Evolutionary conservation across 768 basidiomycete genomes (phyloP).

Genomic region (Royoungia palumana): DNA sequence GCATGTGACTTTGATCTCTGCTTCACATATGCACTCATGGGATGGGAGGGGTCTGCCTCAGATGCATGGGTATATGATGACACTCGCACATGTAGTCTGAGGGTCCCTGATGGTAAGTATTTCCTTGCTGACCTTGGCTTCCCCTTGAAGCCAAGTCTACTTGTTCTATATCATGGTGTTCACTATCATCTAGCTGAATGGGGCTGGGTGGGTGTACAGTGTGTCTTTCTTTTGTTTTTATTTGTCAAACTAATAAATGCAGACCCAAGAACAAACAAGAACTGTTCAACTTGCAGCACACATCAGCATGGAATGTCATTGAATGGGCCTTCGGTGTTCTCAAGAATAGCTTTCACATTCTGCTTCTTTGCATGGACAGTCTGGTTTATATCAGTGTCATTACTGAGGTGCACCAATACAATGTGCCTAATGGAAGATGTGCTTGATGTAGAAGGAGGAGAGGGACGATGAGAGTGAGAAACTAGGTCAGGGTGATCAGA

Average conservation of each 20-base stretch:
- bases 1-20: slow-evolving; percentile 13
- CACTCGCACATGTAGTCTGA: slow-evolving; percentile 4
- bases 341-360: slow-evolving; percentile 5
- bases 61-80: slow-evolving; percentile 8
- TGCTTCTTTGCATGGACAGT: too few species aligned
- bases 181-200: slow-evolving; percentile 39
- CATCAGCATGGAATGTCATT: slow-evolving; percentile 17
- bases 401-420: too few species aligned
- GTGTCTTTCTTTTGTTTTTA: not conserved
- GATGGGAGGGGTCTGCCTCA: slow-evolving; percentile 19
- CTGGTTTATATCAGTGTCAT: too few species aligned
- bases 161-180: slow-evolving; percentile 37
- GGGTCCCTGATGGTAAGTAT: not conserved
- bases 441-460: too few species aligned
- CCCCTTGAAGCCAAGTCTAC: slow-evolving; percentile 16
- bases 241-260: not conserved
- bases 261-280: slow-evolving; percentile 15
- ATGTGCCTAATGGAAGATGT: too few species aligned
- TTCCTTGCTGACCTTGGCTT: slow-evolving; percentile 2
- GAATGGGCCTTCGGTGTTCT: slow-evolving; percentile 22
- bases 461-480: too few species aligned
- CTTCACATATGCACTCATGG: slow-evolving; percentile 9
- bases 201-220: slow-evolving; percentile 4
- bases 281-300: slow-evolving; percentile 24
- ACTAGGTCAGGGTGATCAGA: too few species aligned